Percentiles rank a stretch among this genome's conserved stretches.
Conservation (phyloP, 208 protist genomes). For the Herpetomonas samuelpessoai region DNA sequence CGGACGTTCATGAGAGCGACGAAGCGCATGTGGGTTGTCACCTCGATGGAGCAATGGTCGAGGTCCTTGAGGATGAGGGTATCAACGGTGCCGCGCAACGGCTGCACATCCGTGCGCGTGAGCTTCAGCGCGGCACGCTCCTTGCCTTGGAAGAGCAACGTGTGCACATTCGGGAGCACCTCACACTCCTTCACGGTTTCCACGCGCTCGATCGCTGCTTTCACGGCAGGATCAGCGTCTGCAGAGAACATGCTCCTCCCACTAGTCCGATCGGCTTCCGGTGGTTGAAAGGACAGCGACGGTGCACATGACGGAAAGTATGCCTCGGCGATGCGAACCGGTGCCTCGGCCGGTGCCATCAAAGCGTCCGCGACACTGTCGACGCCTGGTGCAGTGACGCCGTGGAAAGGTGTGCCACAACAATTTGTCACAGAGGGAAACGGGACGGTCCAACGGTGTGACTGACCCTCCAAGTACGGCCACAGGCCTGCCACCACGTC, state of each 20-base stretch:
- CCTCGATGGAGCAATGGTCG: conserved; percentile 40
- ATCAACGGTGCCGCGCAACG: conserved; percentile 22
- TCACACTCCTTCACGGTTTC: conserved; percentile 11
- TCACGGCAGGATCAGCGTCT: too few species aligned
- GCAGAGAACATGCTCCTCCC: too few species aligned
- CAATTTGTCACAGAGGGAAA: conserved; percentile 11
- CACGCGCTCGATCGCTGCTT: neutral
- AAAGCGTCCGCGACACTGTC: neutral
- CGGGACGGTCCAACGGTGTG: conserved; percentile 20
- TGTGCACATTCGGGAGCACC: conserved; percentile 26
- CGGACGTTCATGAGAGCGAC: conserved; percentile 47
- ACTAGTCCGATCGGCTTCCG: too few species aligned
- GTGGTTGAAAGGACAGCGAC: neutral
- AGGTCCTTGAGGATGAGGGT: conserved; percentile 61
- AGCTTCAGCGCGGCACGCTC: conserved; percentile 23
- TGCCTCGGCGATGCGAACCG: neutral
- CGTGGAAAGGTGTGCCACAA: too few species aligned
- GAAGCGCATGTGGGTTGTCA: conserved; percentile 51
- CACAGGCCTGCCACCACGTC: conserved; percentile 18
- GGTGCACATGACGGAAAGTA: neutral
- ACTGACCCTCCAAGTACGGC: conserved; percentile 26
- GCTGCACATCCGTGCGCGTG: conserved; percentile 26
- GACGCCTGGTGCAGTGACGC: too few species aligned
- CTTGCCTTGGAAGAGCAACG: conserved; percentile 38
- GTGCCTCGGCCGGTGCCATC: neutral